Base-by-base conservation (phyloP, 305 asterid genomes). In the Solanum hybrid region DNA sequence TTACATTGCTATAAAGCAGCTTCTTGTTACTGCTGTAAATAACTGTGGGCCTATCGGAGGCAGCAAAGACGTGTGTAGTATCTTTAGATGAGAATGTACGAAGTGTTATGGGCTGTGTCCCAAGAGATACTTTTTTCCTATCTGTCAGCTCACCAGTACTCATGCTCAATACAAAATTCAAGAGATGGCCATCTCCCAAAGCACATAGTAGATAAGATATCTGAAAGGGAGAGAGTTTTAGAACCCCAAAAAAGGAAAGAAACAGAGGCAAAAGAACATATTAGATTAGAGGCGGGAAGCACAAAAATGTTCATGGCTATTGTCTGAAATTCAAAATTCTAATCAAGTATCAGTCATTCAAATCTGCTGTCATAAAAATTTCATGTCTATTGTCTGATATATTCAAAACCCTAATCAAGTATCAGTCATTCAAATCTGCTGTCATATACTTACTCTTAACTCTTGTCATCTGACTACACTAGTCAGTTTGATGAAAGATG, bases 21-120 rank as follows among this genome's bases (percentile, higher is more conserved):
- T 97, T 97, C 94, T 96, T 97, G 96, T 97, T 97, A 85, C 99
- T 96, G 94, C 99, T 96, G 92, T 97, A 97, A 86, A 97, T 95
- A 88, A 97, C 99, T 80, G 99, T 96, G 5, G 99, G 98, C 91
- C 99, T 92, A 91, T 96, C 99, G 75, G 99, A 97, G 87, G 99
- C 98, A 92, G 99, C 99, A 95, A 97, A 97, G 31, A 97, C 98
- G 86, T 97, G 99, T 80, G 98, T 96, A 22, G 98, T 90, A 89
- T 96, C 95, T 95, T 97, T 97, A 69, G 99, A 96, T 34, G 99
- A 97, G 93, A 97, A 97, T 75, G 99, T 96, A 78, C 99, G 98
- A 69, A 97, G 98, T n/a, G 98, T 96, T 85, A 97, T 96, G 32
- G 98, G 99, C 90, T 96, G 99, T 73, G 99, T 96, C 90, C 99